A percentile compares a stretch with the other conserved stretches of the same genome.
Conservation (phyloP, 2,329 filamentous ascomycete species). For the Hypoxylon sp. region DNA sequence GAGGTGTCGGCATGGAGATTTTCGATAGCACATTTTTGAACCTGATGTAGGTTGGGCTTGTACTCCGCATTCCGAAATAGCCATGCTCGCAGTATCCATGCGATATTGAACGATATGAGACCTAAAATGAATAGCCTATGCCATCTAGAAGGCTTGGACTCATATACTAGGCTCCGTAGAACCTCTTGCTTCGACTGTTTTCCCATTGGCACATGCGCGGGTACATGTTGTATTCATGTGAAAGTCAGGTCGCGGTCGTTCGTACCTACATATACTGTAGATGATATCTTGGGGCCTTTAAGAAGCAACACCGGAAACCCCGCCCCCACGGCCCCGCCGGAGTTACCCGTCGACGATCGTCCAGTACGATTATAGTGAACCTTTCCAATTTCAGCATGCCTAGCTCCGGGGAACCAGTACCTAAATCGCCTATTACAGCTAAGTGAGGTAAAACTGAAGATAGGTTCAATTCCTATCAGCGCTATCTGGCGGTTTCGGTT, state of each 20-base stretch:
- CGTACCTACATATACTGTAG: too few species aligned
- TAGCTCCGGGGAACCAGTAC: background rate
- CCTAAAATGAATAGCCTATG: background rate
- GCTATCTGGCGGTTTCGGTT: too few species aligned
- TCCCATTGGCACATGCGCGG: conserved; percentile 4
- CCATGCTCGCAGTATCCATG: conserved; percentile 22
- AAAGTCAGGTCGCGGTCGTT: background rate
- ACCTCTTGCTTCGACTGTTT: background rate
- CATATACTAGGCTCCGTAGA: background rate
- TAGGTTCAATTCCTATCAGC: too few species aligned
- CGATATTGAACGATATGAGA: conserved; percentile 13
- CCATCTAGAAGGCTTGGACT: background rate
- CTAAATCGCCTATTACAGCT: background rate
- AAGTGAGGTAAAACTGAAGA: too few species aligned
- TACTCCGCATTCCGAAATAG: background rate
- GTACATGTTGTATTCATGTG: background rate
- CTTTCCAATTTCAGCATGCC: too few species aligned
- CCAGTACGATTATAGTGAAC: too few species aligned
- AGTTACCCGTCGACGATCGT: too few species aligned
- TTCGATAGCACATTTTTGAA: conserved; percentile 63
- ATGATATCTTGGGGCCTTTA: too few species aligned
- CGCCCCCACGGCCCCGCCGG: too few species aligned
- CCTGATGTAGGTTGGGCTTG: conserved; percentile 28
- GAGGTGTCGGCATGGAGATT: conserved; percentile 63
- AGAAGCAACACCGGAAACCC: too few species aligned